phyloP scores from a whole-genome alignment of 2,329 filamentous ascomycete species.

The Aspergillus spinulosporus region DNA sequence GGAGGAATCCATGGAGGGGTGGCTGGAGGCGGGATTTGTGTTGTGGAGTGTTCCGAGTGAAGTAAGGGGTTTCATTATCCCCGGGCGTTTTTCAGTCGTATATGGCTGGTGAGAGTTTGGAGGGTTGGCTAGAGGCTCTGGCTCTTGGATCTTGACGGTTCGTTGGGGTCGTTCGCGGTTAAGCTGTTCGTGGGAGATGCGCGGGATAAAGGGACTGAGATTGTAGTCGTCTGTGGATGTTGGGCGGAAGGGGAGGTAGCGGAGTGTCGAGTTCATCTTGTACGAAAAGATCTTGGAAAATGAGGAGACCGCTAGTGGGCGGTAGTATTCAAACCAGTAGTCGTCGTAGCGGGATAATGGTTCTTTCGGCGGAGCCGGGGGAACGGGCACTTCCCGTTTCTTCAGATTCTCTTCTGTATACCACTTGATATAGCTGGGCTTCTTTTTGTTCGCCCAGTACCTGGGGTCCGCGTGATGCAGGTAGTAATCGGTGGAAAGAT shows the following conservation, averaged over 20 bases:
- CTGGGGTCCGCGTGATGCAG: slow-evolving; percentile 86
- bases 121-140: slow-evolving; percentile 45
- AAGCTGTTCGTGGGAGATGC: slow-evolving; percentile 59
- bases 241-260: slow-evolving; percentile 74
- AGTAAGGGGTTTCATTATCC: slow-evolving; percentile 58
- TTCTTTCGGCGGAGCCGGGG: slow-evolving; percentile 31
- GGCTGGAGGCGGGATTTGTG: slow-evolving; percentile 22
- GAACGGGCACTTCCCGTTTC: slow-evolving; percentile 59
- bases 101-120: slow-evolving; percentile 27
- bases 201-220: slow-evolving; percentile 82
- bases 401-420: slow-evolving; percentile 73
- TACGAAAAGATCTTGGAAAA: slow-evolving; percentile 91
- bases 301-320: slow-evolving; percentile 81
- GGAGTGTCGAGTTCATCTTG: slow-evolving; percentile 85
- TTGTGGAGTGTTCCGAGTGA: slow-evolving; percentile 31
- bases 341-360: slow-evolving; percentile 69
- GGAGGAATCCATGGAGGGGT: slow-evolving; percentile 53
- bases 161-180: slow-evolving; percentile 56
- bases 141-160: slow-evolving; percentile 69
- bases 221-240: slow-evolving; percentile 71
- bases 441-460: slow-evolving; percentile 63
- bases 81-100: slow-evolving; percentile 34
- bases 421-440: slow-evolving; percentile 83
- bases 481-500: slow-evolving; percentile 91
- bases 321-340: slow-evolving; percentile 97